Base-by-base conservation (phyloP, 331 rosid species). In the Quercus lobata region DNA sequence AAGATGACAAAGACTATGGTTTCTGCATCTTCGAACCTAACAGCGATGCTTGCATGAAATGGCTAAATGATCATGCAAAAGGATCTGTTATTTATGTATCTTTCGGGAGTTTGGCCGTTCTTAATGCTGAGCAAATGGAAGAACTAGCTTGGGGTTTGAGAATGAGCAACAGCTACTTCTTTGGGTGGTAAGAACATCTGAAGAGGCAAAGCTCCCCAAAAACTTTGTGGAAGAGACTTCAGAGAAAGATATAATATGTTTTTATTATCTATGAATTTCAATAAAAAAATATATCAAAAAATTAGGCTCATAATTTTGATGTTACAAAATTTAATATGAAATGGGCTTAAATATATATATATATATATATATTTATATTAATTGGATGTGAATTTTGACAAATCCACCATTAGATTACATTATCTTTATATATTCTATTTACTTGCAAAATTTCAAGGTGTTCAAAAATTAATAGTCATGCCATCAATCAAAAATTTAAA, bases 81-180 rank as follows among this genome's bases (percentile, higher is more conserved):
- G 9, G 56, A 4, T 82, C 80, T 0, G 82, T 86, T 41, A 54
- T 86, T 1, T 86, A 82, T 41, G 80, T 83, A 27, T 86, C 81
- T 18, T 83, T 83, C 3, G 87, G 83, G 4, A 77, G 83, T 9
- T 1, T 69, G 7, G 58, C 6, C 1, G 2, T 0, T 9, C 18
- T 69, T 0, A 2, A 19, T 1, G 76, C 17, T 2, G 83, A 87
- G 6, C 84, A 87, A 63, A 62, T 25, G 46, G 35, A 61, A 17
- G 90, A 87, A 63, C 0, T 87, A 34, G 88, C 88, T 46, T 56
- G 61, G 79, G 78, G 76, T 32, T 73, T 87, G 74, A 76, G 41
- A 7, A 84, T 76, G 4, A 55, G 84, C 72, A 75, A n/a, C 14
- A 61, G 15, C n/a, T 73, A 73, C 56, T 87, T 79, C 57, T 53